phyloP scores from a whole-genome alignment of 805 yeast species.

The Wickerhamiella occidentalis region DNA sequence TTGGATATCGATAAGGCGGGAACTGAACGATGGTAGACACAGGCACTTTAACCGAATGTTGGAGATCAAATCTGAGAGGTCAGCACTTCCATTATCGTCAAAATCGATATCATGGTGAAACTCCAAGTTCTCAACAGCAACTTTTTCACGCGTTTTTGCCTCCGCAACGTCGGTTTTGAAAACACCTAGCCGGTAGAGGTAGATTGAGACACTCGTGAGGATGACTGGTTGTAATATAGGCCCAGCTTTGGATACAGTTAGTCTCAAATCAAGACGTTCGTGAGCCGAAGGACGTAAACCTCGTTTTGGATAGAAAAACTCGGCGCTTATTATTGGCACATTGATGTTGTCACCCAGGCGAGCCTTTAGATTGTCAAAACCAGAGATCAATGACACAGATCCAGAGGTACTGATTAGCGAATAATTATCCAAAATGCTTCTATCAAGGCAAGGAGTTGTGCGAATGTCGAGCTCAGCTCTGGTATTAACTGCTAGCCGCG shows the following conservation, averaged over 20 bases:
- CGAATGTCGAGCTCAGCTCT: conserved; percentile 9
- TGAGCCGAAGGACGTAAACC: conserved; percentile 5
- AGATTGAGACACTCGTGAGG: background rate
- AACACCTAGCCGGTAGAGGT: conserved; percentile 2
- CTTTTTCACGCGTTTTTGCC: conserved; percentile 6
- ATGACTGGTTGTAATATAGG: background rate
- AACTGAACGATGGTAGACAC: conserved; percentile 6
- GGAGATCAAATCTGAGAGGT: conserved; percentile 1
- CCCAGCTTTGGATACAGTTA: background rate
- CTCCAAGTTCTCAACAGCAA: background rate
- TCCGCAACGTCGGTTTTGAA: conserved; percentile 11
- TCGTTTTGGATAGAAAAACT: conserved; percentile 1
- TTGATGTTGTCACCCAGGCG: background rate
- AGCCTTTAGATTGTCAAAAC: background rate
- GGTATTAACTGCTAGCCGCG: conserved; percentile 7
- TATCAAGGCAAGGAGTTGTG: conserved; percentile 9
- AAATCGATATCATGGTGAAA: background rate
- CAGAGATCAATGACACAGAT: background rate
- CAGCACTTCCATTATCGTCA: background rate
- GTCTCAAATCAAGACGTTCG: background rate
- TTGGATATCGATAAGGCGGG: conserved; percentile 9
- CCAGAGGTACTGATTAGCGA: background rate
- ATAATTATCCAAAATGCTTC: conserved; percentile 1
- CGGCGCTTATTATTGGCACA: background rate
- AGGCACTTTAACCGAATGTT: background rate